Base-by-base conservation (phyloP, 345 rosid genomes). In the Eucalyptus regnans region DNA sequence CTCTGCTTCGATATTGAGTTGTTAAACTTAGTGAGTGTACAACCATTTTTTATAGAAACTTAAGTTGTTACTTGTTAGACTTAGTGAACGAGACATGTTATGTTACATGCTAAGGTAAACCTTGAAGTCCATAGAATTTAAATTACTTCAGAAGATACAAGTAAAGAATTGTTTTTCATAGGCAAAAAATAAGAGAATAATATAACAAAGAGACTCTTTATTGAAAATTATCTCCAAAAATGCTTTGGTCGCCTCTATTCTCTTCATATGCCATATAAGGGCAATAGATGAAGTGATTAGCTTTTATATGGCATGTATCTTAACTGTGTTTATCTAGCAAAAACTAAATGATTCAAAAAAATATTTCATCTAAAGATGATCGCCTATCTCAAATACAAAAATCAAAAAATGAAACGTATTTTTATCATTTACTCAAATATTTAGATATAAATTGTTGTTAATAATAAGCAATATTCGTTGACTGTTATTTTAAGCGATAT, bases 401-500 rank as follows among this genome's bases (percentile, higher is more conserved):
- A 18, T 18, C 1, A 18, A 18, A 52, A 18, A 52, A 52, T 18
- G 2, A 52, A 52, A 52, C 3, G 6, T 23, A 9, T 9, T 56
- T 56, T 56, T 56, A 56, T 56, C 6, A 56, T 56, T 56, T 23
- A 56, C 11, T 20, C 12, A 23, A 56, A 56, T 23, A 56, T 56
- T 56, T 56, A 1, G 1, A 56, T 56, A 56, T 23, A 2, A 56
- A 56, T 56, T 56, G 2, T 56, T 56, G 29, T 4, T 23, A 12
- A 23, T 56, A 6, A 56, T 9, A 9, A 56, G 12, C 3, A 56
- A 22, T 56, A 4, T 56, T 23, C 3, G 1, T 23, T 56, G 3
- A 56, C 1, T 56, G 1, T 0, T 56, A 23, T 23, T 56, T 56
- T 17, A 56, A 56, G 6, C 0, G 1, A 56, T 56, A 56, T 8